Evolutionary conservation across 495 filamentous ascomycete genomes (phyloP).

Genomic region (Penicillium antarcticum): DNA sequence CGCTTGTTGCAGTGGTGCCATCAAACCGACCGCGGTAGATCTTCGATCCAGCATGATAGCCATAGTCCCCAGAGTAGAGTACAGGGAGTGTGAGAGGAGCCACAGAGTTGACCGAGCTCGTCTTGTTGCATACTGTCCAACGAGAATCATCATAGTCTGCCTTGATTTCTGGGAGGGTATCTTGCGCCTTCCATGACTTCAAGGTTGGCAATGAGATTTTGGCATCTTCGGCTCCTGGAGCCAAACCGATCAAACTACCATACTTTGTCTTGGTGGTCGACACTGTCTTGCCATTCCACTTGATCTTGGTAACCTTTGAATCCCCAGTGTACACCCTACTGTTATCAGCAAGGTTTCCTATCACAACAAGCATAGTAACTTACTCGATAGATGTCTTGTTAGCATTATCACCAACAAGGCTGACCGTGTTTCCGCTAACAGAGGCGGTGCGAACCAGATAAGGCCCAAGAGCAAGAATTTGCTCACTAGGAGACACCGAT

Average conservation of each 20-base stretch:
- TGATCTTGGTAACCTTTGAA: conserved; percentile 36
- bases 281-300: conserved; percentile 51
- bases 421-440: conserved; percentile 44
- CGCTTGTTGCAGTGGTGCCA: conserved; percentile 47
- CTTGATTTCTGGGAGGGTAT: conserved; percentile 65
- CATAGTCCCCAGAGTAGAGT: conserved; percentile 64
- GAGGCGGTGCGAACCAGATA: conserved; percentile 62
- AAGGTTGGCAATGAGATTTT: conserved; percentile 51
- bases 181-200: conserved; percentile 58
- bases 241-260: conserved; percentile 47
- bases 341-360: background rate
- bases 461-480: conserved; percentile 59
- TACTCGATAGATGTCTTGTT: conserved; percentile 56
- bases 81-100: conserved; percentile 53
- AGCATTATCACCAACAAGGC: conserved; percentile 64
- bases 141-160: conserved; percentile 57
- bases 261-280: conserved; percentile 33
- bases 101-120: conserved; percentile 53
- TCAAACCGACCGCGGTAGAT: conserved; percentile 69
- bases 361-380: conserved; percentile 2
- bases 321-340: conserved; percentile 50
- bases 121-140: conserved; percentile 58
- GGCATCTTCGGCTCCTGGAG: conserved; percentile 43
- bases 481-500: conserved; percentile 42
- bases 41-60: conserved; percentile 63